Base-by-base conservation (phyloP, 352 stramenopile species). In the Blastocystis sp. region DNA sequence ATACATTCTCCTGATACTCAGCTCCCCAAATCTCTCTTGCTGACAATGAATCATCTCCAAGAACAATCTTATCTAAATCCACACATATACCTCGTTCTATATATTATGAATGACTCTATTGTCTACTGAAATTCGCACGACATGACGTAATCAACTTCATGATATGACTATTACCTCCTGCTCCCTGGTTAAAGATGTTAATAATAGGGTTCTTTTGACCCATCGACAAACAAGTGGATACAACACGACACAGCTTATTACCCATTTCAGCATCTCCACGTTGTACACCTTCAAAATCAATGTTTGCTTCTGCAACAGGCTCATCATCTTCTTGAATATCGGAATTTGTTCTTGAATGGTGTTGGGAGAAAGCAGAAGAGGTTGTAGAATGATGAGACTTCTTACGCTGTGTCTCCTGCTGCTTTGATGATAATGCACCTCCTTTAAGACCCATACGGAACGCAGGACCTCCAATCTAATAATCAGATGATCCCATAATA, bases 1-100 rank as follows among this genome's bases (percentile, higher is more conserved):
- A 95, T 88, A 98, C 97, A 89, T 98, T 99, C 90, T 99, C 97
- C 91, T 99, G 97, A 91, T 98, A 99, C 92, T 99, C 97, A 19
- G 96, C 95, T 49, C 96, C 96, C 96, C 96, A 99, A 81, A 99
- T 98, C 91, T 99, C 97, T 6, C 98, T 91, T 37, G 98, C 95
- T 12, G 94, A 98, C 27, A 99, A 91, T n/a, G 96, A 98, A 24
- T 97, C 92, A 88, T 99, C 97, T 7, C 97, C 97, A 49, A 98
- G 90, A 35, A 97, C 86, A 78, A 93, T 89, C 89, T 97, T 95
- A 43, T 95, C 92, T 87, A 99, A 94, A 88, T 98, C 95, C 89
- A 98, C 98, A 19, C 94, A 93, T 29, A 93, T 94, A 83, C 96
- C 95, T 39, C 71, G 29, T n/a, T 83, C 71, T 83, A 83, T 56